phyloP scores from a whole-genome alignment of 2,329 filamentous ascomycete species.

The Ophiostoma triangulosporum region DNA sequence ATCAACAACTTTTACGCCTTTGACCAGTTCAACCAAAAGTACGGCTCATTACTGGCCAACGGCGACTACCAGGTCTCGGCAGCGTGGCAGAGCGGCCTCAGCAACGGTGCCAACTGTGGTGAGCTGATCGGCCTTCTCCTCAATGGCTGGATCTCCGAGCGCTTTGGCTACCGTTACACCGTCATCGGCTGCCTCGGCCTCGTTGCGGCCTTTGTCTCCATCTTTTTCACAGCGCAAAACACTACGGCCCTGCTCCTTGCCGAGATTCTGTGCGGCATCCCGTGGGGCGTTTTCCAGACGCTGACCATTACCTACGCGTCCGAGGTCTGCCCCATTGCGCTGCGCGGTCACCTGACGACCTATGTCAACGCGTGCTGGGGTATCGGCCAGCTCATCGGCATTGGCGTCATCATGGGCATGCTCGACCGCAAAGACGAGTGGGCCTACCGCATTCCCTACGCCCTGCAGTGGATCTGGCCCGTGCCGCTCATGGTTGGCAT shows the following conservation, averaged over 20 bases:
- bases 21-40: slow-evolving; percentile 42
- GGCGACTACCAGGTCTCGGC: slow-evolving; percentile 41
- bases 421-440: slow-evolving; percentile 46
- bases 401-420: slow-evolving; percentile 60
- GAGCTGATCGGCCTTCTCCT: slow-evolving; percentile 54
- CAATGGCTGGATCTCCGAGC: slow-evolving; percentile 52
- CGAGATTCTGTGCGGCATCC: slow-evolving; percentile 47
- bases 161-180: slow-evolving; percentile 54
- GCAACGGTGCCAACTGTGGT: slow-evolving; percentile 41
- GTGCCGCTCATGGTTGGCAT: slow-evolving; percentile 52
- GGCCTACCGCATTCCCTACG: slow-evolving; percentile 55
- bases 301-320: slow-evolving; percentile 51
- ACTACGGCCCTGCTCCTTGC: slow-evolving; percentile 44
- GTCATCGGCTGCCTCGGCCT: slow-evolving; percentile 43
- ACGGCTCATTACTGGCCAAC: slow-evolving; percentile 34
- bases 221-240: slow-evolving; percentile 52
- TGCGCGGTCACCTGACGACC: slow-evolving; percentile 58
- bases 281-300: slow-evolving; percentile 27
- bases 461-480: slow-evolving; percentile 65
- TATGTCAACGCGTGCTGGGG: slow-evolving; percentile 71
- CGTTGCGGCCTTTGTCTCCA: slow-evolving; percentile 43
- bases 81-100: slow-evolving; percentile 48
- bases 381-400: slow-evolving; percentile 59
- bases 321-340: slow-evolving; percentile 58
- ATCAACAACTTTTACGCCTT: slow-evolving; percentile 60